Evolutionary conservation across 139 green algal species (phyloP).

Genomic region (Picochlorum sp.): DNA sequence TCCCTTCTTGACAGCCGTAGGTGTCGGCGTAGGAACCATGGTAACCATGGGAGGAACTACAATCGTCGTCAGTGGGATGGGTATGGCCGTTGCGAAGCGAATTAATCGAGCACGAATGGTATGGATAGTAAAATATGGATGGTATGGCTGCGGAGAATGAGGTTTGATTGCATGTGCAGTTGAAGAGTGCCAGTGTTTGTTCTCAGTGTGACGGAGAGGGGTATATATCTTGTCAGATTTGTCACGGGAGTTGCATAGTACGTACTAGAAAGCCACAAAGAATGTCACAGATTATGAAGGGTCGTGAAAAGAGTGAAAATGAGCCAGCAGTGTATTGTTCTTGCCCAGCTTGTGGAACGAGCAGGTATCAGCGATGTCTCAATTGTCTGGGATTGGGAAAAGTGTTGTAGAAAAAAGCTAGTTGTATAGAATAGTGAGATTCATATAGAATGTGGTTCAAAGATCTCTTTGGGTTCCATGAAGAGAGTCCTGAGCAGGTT

Average conservation of each 20-base stretch:
- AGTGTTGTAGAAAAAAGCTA: constrained; percentile 6
- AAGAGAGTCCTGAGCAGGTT: constrained; percentile 1
- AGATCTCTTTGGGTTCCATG: constrained; percentile 1
- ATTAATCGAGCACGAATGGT: background rate
- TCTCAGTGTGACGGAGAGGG: constrained; percentile 13
- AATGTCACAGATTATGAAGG: constrained; percentile 10
- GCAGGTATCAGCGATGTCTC: constrained; percentile 18
- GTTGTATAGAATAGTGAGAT: background rate
- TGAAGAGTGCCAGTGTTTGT: constrained; percentile 14
- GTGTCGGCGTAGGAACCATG: constrained; percentile 14
- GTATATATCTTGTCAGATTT: constrained; percentile 19
- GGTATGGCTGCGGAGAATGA: background rate
- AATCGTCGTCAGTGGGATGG: constrained; percentile 4
- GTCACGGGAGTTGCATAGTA: constrained; percentile 18
- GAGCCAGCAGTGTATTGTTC: background rate
- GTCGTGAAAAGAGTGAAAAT: background rate
- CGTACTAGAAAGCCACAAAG: constrained; percentile 8
- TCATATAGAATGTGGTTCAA: background rate
- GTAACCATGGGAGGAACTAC: constrained; percentile 14
- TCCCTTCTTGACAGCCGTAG: constrained; percentile 17
- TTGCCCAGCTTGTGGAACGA: constrained; percentile 29
- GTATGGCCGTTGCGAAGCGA: constrained; percentile 10
- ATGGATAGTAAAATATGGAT: background rate
- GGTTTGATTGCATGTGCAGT: constrained; percentile 5
- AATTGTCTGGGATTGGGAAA: constrained; percentile 26